A percentile compares a stretch with the other conserved stretches of the same genome.
phyloP scores from a whole-genome alignment of 306 rosid genomes.

The Pachyrhizus erosus region DNA sequence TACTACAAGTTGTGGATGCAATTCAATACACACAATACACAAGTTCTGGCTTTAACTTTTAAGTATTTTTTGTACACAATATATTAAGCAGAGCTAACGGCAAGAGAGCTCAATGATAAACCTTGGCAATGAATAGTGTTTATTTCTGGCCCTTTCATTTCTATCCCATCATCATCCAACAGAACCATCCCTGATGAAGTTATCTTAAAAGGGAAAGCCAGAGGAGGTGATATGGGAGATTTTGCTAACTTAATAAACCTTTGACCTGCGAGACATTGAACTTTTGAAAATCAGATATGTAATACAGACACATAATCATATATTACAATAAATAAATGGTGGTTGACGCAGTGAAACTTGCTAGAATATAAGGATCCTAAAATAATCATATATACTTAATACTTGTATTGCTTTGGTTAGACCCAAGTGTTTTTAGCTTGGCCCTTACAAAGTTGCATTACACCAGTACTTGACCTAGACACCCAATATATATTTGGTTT shows the following conservation, averaged over 20 bases:
- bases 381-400: no score
- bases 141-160: slow-evolving; percentile 73
- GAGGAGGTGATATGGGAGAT: slow-evolving; percentile 85
- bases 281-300: slow-evolving; percentile 25
- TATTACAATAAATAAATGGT: no score
- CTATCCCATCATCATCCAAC: slow-evolving; percentile 68
- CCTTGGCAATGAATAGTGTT: slow-evolving; percentile 81
- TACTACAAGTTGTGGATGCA: neutral
- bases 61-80: neutral
- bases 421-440: slow-evolving; percentile 3
- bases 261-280: slow-evolving; percentile 62
- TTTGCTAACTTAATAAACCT: slow-evolving; percentile 85
- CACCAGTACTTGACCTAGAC: neutral
- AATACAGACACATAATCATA: neutral
- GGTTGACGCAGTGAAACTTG: no score
- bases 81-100: slow-evolving; percentile 26
- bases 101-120: slow-evolving; percentile 53
- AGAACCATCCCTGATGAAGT: slow-evolving; percentile 74
- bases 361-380: no score
- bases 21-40: neutral
- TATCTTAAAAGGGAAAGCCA: slow-evolving; percentile 77
- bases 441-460: slow-evolving; percentile 11
- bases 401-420: no score
- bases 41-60: slow-evolving; percentile 20
- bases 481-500: neutral